Evolutionary conservation across 2,329 filamentous ascomycete genomes (phyloP).

Genomic region (Colletotrichum lindemuthianum): DNA sequence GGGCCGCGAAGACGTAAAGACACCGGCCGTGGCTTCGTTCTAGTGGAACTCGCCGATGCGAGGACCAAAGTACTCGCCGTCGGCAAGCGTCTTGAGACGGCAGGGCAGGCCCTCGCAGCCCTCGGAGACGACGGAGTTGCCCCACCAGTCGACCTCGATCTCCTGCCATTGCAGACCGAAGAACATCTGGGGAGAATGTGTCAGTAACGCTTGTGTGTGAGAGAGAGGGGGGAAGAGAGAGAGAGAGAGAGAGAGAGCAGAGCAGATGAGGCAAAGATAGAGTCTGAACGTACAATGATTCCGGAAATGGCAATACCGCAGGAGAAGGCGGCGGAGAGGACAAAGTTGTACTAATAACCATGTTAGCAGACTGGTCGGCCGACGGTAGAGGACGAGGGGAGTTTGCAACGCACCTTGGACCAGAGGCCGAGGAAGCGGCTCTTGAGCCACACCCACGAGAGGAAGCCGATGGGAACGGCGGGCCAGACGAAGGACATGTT

Average conservation of each 20-base stretch:
- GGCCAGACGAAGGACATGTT: conserved; percentile 61
- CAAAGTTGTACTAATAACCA: conserved; percentile 54
- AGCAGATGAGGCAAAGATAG: too few relatives aligned
- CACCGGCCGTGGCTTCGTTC: neutral
- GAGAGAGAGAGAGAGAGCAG: too few relatives aligned
- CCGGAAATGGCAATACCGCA: conserved; percentile 57
- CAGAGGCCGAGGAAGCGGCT: conserved; percentile 57
- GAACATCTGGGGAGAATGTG: conserved; percentile 46
- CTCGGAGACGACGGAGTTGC: conserved; percentile 45
- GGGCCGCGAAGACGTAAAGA: neutral
- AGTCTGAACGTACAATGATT: conserved; percentile 43
- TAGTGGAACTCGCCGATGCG: conserved; percentile 35
- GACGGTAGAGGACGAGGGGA: rapidly evolving
- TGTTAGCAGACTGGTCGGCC: conserved; percentile 5
- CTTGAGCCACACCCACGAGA: conserved; percentile 60
- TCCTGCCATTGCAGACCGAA: conserved; percentile 55
- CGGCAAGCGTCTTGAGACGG: conserved; percentile 37
- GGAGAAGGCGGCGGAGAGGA: conserved; percentile 57
- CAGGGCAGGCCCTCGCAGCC: conserved; percentile 44
- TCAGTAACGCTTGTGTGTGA: too few relatives aligned
- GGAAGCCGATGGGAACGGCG: conserved; percentile 56
- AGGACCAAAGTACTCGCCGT: conserved; percentile 47
- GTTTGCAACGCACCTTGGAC: conserved; percentile 53
- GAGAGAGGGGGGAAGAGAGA: too few relatives aligned
- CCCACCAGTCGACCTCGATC: conserved; percentile 56